A percentile compares a stretch with the other conserved stretches of the same genome.
phyloP scores from a whole-genome alignment of 257 asterid genomes.

The Lycium ferocissimum region DNA sequence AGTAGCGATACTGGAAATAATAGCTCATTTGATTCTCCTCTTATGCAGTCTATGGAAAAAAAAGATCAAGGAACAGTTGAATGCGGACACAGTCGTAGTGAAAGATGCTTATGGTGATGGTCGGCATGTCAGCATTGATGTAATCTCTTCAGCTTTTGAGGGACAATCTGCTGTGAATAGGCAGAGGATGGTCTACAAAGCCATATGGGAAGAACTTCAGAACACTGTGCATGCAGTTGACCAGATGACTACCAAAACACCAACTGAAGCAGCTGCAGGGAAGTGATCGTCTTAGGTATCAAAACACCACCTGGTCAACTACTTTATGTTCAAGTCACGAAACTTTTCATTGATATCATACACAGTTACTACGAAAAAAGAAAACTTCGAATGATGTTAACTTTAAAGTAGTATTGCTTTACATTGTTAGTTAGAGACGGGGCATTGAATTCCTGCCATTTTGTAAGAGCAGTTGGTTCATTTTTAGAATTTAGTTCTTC shows the following conservation, averaged over 20 bases:
- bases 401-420: slow-evolving; percentile 1
- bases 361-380: not conserved
- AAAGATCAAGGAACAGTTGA: slow-evolving; percentile 87
- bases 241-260: slow-evolving; percentile 92
- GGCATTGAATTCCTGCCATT: slow-evolving; percentile 11
- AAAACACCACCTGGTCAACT: not conserved
- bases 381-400: not conserved
- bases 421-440: slow-evolving; percentile 5
- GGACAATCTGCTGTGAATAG: slow-evolving; percentile 90
- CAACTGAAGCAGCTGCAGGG: slow-evolving; percentile 63
- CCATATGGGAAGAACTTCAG: slow-evolving; percentile 99
- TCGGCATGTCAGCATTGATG: slow-evolving; percentile 95
- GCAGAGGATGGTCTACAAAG: slow-evolving; percentile 99
- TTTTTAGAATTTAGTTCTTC: not conserved
- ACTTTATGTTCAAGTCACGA: not conserved
- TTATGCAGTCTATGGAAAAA: slow-evolving; percentile 82
- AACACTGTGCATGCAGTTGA: slow-evolving; percentile 94
- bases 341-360: slow-evolving; percentile 3
- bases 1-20: slow-evolving; percentile 44
- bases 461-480: not conserved
- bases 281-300: slow-evolving; percentile 34
- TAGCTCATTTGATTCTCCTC: slow-evolving; percentile 56
- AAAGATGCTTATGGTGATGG: slow-evolving; percentile 95
- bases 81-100: slow-evolving; percentile 81
- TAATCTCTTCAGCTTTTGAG: slow-evolving; percentile 80